Evolutionary conservation across 2,329 filamentous ascomycete genomes (phyloP), one percentile per base, ranked within the genome.

Genomic region (Mycosphaerella arachidis): DNA sequence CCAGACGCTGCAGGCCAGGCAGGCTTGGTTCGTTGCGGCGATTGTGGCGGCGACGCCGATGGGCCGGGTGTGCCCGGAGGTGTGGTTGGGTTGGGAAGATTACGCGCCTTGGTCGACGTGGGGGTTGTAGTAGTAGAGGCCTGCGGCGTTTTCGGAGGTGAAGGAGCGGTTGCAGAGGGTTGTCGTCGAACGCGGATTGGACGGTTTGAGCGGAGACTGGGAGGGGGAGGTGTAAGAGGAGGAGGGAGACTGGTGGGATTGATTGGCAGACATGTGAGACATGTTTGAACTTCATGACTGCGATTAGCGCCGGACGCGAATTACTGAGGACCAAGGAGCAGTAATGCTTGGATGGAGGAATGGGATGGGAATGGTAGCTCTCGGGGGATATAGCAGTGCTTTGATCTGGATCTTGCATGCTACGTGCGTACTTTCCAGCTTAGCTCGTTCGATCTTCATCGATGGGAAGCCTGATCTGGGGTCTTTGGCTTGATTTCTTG

Each of bases 31-130:
- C 6, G 33, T 40, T 24, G 60, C 43, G 4, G 55, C 57, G 8
- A 63, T 24, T 2, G 57, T 63, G 35, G 51, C 30, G 20, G 52
- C 54, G 16, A 60, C 16, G 43, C 48, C 55, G 16, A 58, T n/a
- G 4, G 52, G 55, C 10, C 37, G 37, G 4, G 58, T 60, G 33
- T 51, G 56, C 18, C 61, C 55, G 8, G 58, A 50, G 45, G 30
- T 51, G 31, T 60, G 58, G 31, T 63, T 46, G 20, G 43, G 53
- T 29, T 58, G 58, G 10, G 24, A 16, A 5, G 35, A 16, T 45
- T 60, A 55, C 6, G 27, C 13, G 2, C 61, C 58, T 58, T 60
- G 58, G 45, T 55, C 40, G 27, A 63, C 55, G 30, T 58, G 30
- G 7, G 61, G 58, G 18, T 60, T 60, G 33, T 48, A 51, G 33